A percentile compares a stretch with the other conserved stretches of the same genome.
These are phyloP conservation scores for Heliosperma pusillum DNA, from an alignment of 148 eudicot genomes.

Conservation along the genomic window DNA sequence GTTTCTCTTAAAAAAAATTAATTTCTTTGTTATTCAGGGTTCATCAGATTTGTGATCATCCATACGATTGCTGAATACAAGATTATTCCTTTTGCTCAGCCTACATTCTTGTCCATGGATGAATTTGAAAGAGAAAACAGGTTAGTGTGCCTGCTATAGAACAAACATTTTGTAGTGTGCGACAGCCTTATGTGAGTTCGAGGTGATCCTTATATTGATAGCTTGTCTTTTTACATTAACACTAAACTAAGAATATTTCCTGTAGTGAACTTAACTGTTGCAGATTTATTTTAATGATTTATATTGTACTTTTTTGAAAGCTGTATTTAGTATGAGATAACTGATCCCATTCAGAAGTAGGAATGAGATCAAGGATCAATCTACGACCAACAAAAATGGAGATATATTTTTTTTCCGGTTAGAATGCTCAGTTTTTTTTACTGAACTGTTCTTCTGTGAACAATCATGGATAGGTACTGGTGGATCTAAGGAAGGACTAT, in stretches of 20 bases:
- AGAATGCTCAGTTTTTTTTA: neutral
- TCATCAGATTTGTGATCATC: slow-evolving; percentile 76
- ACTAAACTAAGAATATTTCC: neutral
- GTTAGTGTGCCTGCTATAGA: slow-evolving; percentile 17
- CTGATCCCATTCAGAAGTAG: neutral
- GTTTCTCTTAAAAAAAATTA: slow-evolving; percentile 13
- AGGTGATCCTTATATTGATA: neutral
- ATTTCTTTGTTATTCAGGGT: slow-evolving; percentile 42
- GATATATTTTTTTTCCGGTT: neutral
- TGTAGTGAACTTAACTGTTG: neutral
- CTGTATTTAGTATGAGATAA: neutral
- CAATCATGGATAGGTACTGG: slow-evolving; percentile 53
- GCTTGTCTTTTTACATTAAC: neutral
- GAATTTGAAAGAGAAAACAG: slow-evolving; percentile 70
- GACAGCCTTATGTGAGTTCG: neutral
- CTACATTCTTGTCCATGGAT: slow-evolving; percentile 49
- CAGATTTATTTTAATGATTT: neutral
- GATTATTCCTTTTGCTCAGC: slow-evolving; percentile 59
- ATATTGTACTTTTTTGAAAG: too few species aligned
- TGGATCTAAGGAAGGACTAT: slow-evolving; percentile 86
- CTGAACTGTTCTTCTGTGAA: neutral
- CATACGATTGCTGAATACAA: slow-evolving; percentile 62
- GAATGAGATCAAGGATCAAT: neutral
- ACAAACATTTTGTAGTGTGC: neutral
- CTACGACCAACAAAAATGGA: neutral